Conservation (phyloP, 225 moss, liverwort and hornwort species). For the Marchantia paleacea region DNA sequence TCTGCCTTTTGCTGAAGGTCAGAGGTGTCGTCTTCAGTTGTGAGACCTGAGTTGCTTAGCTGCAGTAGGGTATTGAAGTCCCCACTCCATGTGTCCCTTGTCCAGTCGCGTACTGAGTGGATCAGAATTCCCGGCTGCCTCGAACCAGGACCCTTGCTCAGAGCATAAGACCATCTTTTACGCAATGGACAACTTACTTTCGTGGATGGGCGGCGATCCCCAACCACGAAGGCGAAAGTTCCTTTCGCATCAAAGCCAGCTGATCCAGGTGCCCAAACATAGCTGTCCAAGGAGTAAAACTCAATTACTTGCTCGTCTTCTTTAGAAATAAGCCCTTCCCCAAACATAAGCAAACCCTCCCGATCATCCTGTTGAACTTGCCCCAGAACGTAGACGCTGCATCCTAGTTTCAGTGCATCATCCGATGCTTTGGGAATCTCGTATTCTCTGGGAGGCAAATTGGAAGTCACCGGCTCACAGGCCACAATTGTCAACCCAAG, state of each 20-base stretch:
- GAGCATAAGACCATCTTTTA: conserved; percentile 4
- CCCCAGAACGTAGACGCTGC: conserved; percentile 37
- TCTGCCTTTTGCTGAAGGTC: neutral
- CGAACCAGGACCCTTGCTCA: conserved; percentile 23
- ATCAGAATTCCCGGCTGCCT: conserved; percentile 32
- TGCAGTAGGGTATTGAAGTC: conserved; percentile 11
- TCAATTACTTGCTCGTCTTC: conserved; percentile 37
- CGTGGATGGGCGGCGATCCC: conserved; percentile 13
- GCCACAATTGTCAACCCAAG: conserved; percentile 42
- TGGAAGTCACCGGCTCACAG: conserved; percentile 38
- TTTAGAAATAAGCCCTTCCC: conserved; percentile 33
- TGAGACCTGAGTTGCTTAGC: neutral
- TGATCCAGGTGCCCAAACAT: conserved; percentile 49
- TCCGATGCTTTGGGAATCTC: conserved; percentile 18
- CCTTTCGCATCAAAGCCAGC: conserved; percentile 43
- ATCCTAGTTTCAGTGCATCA: conserved; percentile 23
- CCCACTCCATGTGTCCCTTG: conserved; percentile 26
- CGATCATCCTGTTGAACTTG: conserved; percentile 33
- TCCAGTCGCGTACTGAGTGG: conserved; percentile 40
- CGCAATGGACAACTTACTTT: conserved; percentile 3
- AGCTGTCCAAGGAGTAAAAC: conserved; percentile 38
- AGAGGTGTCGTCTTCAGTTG: neutral
- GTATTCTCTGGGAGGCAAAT: conserved; percentile 21
- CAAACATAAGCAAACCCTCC: conserved; percentile 37
- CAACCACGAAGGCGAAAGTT: conserved; percentile 41